Percentiles rank a stretch among this genome's conserved stretches.
Evolutionary conservation across 1,284 basidiomycete genomes (phyloP).

Genomic region (Ustilago esculenta): DNA sequence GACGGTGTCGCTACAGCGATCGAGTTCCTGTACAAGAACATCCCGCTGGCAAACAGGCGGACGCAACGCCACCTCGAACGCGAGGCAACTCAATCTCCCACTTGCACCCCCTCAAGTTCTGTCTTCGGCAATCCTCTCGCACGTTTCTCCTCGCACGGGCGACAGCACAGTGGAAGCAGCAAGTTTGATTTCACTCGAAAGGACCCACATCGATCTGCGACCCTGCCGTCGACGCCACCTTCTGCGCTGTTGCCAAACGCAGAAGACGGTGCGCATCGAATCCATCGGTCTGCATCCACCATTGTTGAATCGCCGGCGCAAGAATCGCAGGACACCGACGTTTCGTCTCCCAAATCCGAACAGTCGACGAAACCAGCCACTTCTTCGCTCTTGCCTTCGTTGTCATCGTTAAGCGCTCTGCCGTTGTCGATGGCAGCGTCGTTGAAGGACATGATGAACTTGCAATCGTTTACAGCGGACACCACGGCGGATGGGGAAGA

Average conservation of each 20-base stretch:
- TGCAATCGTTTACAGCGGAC: conserved; percentile 13
- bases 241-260: neutral
- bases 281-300: conserved; percentile 3
- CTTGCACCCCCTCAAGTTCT: neutral
- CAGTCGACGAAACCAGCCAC: no score
- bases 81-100: conserved; percentile 12
- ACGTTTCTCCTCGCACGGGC: conserved; percentile 11
- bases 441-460: conserved; percentile 32
- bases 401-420: conserved; percentile 10
- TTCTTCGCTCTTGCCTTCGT: conserved; percentile 11
- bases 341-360: neutral
- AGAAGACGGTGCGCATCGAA: neutral
- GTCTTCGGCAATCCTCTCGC: conserved; percentile 12
- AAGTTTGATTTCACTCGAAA: neutral
- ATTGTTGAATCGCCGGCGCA: conserved; percentile 11
- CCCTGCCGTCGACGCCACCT: conserved; percentile 3
- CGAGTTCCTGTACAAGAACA: conserved; percentile 54
- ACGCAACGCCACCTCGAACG: conserved; percentile 31
- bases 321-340: neutral
- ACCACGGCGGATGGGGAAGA: conserved; percentile 41
- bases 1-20: conserved; percentile 56
- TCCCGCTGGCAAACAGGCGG: conserved; percentile 29
- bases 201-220: conserved; percentile 10
- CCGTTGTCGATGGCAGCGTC: conserved; percentile 18
- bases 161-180: conserved; percentile 7